Conservation (phyloP, 768 basidiomycete species). For the Tricholoma flavovirens region DNA sequence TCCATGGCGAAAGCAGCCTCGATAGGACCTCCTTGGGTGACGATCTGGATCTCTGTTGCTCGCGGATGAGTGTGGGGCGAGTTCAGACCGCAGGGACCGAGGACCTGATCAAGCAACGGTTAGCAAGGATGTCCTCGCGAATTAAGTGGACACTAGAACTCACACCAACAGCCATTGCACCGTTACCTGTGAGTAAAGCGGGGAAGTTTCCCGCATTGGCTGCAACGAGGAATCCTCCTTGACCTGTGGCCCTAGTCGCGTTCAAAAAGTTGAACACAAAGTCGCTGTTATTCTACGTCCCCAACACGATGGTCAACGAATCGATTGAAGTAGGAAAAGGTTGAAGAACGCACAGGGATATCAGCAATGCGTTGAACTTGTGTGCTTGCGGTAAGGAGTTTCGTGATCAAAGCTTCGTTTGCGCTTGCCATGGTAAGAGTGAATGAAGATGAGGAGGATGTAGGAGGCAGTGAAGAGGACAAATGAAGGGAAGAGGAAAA, state of each 20-base stretch:
- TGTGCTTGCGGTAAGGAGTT: not conserved
- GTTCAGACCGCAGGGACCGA: not conserved
- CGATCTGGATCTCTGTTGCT: not conserved
- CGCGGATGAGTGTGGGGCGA: not conserved
- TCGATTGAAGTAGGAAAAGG: not conserved
- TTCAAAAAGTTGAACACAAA: slow-evolving; percentile 1
- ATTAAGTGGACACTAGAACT: not conserved
- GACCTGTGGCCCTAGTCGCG: not conserved
- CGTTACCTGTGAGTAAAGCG: not conserved
- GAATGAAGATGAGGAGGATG: not conserved
- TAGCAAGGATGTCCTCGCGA: not conserved
- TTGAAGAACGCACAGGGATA: not conserved
- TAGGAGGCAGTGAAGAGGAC: not conserved
- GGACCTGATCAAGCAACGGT: not conserved
- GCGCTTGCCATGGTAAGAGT: not conserved
- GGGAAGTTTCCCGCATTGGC: not conserved
- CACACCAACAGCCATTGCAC: slow-evolving; percentile 1
- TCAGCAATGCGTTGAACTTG: not conserved
- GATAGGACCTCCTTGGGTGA: slow-evolving; percentile 1
- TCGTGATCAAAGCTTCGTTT: not conserved
- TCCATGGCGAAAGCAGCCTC: not conserved
- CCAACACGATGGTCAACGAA: not conserved
- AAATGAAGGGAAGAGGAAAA: not conserved
- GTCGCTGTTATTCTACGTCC: not conserved
- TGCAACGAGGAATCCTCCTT: not conserved